Evolutionary conservation across 2,329 filamentous ascomycete genomes (phyloP), one percentile per base, ranked within the genome.

Genomic region (Alternaria infectoria): DNA sequence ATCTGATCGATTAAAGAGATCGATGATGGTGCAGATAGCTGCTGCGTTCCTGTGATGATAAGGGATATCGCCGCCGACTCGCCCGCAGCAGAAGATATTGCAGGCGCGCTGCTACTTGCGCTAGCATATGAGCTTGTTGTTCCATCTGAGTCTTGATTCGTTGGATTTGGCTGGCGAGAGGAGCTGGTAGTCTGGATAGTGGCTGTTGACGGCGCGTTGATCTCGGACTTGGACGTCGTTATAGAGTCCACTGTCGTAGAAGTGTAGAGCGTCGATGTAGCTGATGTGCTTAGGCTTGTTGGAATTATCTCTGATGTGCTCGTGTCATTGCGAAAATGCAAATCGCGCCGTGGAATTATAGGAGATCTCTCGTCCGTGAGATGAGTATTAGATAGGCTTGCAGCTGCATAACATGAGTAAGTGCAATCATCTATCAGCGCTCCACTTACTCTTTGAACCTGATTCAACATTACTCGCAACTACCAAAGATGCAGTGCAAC

Each of bases 301-400:
- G 13, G 10, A 30, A 28, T 7, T 11, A 5, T 47, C 15, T 57
- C 49, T 12, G 50, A 44, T 17, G 44, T 21, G 26, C 40, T 61
- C 8, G 67, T 70, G 6, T 32, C 45, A 52, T 70, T 69, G 13
- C 10, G 40, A 19, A 61, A 52, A 32, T 51, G 19, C 19, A 55
- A 54, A 32, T 54, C 61, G 13, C 55, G 64, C 13, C 55, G 66
- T 15, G 58, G 49, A 17, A 69, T 15, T 28, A 58, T 54, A n/a
- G 62, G 56, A 25, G 61, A 21, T 43, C 23, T 57, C 32, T 28
- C 23, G 23, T 58, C 44, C 19, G 19, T 25, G 25, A 46, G 9
- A 9, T 25, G 25, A 25, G 26, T 47, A 26, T 54, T 40, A 55
- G 28, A 51, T 9, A 36, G 46, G 58, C 32, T 40, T 62, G 44